phyloP scores from a whole-genome alignment of 2,329 filamentous ascomycete genomes.

The Apiospora phragmitis region DNA sequence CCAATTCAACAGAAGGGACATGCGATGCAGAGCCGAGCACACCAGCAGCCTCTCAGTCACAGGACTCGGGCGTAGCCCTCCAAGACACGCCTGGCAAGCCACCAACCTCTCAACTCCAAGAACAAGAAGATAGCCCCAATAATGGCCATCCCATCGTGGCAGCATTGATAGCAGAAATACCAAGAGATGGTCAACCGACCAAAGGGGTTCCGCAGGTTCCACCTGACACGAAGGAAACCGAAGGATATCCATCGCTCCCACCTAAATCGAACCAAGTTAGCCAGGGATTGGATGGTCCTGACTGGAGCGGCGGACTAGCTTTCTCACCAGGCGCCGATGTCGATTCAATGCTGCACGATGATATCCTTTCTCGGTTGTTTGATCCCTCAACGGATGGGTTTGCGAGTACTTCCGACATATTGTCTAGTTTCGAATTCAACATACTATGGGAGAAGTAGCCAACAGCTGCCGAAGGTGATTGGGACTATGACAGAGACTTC shows the following conservation, averaged over 20 bases:
- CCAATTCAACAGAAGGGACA: not conserved
- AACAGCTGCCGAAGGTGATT: not conserved
- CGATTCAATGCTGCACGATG: not conserved
- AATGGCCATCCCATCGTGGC: not conserved
- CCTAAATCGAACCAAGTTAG: not conserved
- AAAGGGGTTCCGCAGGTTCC: not conserved
- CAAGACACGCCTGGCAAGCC: not conserved
- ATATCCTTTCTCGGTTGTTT: not conserved
- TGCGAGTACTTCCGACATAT: not conserved
- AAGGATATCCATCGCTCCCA: not conserved
- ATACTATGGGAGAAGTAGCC: not conserved
- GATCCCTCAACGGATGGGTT: not conserved
- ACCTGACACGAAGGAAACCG: no score
- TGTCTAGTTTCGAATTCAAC: not conserved
- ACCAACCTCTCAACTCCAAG: not conserved
- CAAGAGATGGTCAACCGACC: not conserved
- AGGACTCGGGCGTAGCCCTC: not conserved
- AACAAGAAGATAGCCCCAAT: not conserved
- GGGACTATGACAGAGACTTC: not conserved
- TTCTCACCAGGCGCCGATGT: no score
- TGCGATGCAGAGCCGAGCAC: not conserved
- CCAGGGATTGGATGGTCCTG: not conserved
- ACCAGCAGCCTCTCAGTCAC: not conserved
- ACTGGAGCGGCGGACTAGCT: not conserved
- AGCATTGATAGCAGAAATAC: not conserved